These are phyloP conservation scores for Anthostomella pinea DNA, from an alignment of 2,329 filamentous ascomycete genomes.

Conservation along the genomic window DNA sequence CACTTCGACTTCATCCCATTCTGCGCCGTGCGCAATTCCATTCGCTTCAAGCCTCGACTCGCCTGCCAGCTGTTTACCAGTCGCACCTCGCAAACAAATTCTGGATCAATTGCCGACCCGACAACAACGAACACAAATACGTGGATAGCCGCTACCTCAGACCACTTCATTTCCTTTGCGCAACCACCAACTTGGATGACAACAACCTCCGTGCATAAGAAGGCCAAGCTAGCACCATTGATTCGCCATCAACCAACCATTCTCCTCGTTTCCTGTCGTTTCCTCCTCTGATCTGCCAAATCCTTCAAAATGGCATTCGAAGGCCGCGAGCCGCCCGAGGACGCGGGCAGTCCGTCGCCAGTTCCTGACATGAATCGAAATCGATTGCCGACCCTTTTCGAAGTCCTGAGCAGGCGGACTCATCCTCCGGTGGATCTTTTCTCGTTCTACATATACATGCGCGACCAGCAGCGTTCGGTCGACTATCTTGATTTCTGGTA, in stretches of 20 bases:
- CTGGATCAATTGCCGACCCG: not conserved
- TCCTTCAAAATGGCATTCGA: slow-evolving; percentile 36
- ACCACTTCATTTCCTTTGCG: slow-evolving; percentile 1
- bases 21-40: slow-evolving; percentile 30
- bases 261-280: slow-evolving; percentile 2
- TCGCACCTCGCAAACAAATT: slow-evolving; percentile 3
- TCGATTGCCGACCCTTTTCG: slow-evolving; percentile 88
- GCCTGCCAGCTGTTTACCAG: slow-evolving; percentile 6
- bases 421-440: slow-evolving; percentile 93
- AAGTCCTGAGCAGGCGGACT: slow-evolving; percentile 92
- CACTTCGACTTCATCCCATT: slow-evolving; percentile 14
- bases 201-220: not conserved
- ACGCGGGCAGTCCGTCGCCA: slow-evolving; percentile 47
- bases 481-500: slow-evolving; percentile 99
- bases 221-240: not conserved
- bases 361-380: slow-evolving; percentile 66
- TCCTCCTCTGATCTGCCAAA: slow-evolving; percentile 2
- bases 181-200: not conserved
- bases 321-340: slow-evolving; percentile 17
- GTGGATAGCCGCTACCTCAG: not conserved
- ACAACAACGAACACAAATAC: not conserved
- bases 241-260: not conserved
- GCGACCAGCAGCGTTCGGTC: slow-evolving; percentile 95
- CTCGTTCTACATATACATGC: slow-evolving; percentile 99
- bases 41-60: slow-evolving; percentile 19